Base-by-base conservation (phyloP, 2,329 filamentous ascomycete species). In the Pseudogymnoascus verrucosus region DNA sequence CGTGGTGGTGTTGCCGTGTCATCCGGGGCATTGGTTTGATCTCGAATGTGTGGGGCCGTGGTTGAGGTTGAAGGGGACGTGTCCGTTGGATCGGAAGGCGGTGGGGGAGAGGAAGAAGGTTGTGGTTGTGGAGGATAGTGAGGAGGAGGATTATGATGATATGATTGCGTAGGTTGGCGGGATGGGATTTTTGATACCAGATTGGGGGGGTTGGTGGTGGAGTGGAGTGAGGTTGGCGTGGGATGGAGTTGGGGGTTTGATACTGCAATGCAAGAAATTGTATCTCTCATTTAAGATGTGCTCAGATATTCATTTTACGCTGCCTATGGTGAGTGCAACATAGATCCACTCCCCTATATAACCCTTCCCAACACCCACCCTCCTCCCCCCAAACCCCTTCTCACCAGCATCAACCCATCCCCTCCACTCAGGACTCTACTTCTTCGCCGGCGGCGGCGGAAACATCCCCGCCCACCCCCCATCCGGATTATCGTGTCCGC, bases 31-130 rank as follows among this genome's bases (percentile, higher is more conserved):
- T 72, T 76, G 75, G 60, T 88, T 86, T 71, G 86, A 89, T 69
- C 74, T 88, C n/a, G 86, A 89, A 75, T 89, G 86, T 69, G 84
- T 88, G 1, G 82, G 80, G 3, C 85, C 86, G 5, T 89, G 86
- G 86, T 72, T 89, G 71, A 76, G 80, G 72, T 80, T 83, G 69
- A 86, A 88, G 74, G 85, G 85, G 39, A 86, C 79, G 34, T 88
- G 85, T 71, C 85, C 85, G 40, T 77, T 88, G 76, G 87, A 85
- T 72, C 76, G 86, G 65, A 79, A 82, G 71, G 83, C 86, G 69
- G 74, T 88, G 74, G 79, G 77, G 34, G 80, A 82, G 77, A 84
- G 83, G 78, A 79, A 76, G 74, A 75, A 76, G 73, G 67, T 67
- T 1, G 76, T 78, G 64, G 71, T 74, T n/a, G 68, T 65, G 62